A percentile compares a stretch with the other conserved stretches of the same genome.
These are phyloP conservation scores for Coemansia sp. DNA, from an alignment of 192 early-diverging fungal genomes.

Conservation along the genomic window DNA sequence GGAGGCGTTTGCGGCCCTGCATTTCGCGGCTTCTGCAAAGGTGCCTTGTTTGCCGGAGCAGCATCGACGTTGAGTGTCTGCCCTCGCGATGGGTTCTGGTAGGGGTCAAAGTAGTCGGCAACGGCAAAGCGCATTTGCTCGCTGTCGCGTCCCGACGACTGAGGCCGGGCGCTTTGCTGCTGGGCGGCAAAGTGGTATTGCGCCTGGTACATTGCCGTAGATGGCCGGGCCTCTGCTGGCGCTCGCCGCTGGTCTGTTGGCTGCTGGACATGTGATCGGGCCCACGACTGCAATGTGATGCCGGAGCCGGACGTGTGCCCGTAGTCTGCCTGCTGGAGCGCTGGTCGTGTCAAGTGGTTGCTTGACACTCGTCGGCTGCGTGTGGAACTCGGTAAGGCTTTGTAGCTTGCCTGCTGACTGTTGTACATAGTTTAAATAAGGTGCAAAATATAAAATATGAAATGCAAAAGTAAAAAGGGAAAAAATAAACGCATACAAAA, in stretches of 20 bases:
- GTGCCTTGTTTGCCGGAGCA: constrained; percentile 7
- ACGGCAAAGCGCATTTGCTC: constrained; percentile 21
- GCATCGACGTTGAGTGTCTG: constrained; percentile 35
- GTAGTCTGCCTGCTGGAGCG: constrained; percentile 33
- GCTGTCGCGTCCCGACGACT: constrained; percentile 14
- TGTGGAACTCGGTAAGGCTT: constrained; percentile 44
- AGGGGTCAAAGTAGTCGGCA: constrained; percentile 52
- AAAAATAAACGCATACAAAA: constrained; percentile 2
- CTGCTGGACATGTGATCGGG: constrained; percentile 26
- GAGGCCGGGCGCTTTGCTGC: constrained; percentile 13
- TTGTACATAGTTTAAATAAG: constrained; percentile 29
- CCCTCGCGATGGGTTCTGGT: constrained; percentile 24
- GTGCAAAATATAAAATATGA: constrained; percentile 9
- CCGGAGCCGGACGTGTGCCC: constrained; percentile 5
- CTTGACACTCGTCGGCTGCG: constrained; percentile 44
- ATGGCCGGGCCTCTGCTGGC: not conserved
- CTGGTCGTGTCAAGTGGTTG: constrained; percentile 30
- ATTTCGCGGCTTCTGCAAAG: constrained; percentile 3
- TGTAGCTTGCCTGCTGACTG: constrained; percentile 37
- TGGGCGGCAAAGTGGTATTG: constrained; percentile 35
- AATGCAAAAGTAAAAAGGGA: constrained; percentile 5
- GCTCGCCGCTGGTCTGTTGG: constrained; percentile 1
- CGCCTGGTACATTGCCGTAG: constrained; percentile 29
- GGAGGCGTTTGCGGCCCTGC: constrained; percentile 19
- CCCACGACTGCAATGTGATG: constrained; percentile 49